Evolutionary conservation across 345 rosid species (phyloP), one percentile per base, ranked within the genome.

Genomic region (Syzygium grande): DNA sequence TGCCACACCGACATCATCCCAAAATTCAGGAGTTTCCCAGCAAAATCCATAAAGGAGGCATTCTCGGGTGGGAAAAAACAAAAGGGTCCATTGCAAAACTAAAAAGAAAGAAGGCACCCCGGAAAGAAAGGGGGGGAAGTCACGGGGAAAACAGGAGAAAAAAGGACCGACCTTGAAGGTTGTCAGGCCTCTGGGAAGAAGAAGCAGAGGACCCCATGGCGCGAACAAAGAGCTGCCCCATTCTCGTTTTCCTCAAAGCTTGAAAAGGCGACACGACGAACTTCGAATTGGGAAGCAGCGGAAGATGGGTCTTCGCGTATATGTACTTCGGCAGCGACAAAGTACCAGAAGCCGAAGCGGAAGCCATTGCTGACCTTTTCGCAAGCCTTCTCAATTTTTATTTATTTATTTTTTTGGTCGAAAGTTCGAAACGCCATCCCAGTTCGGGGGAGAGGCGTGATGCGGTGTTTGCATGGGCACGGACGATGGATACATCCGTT

Each of bases 201-300:
- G 99, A 97, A 88, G 93, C 91, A 56, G 95, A 95, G 59, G 97
- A 94, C 87, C 98, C 98, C 99, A 97, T 96, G 22, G 97, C 90
- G 52, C 90, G 90, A 87, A 92, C 89, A 46, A 93, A 89, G 90
- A 87, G 77, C 87, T 80, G 84, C 63, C 88, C 30, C 89, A 84
- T 84, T 85, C 89, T 84, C 86, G 89, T 68, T 77, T 65, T 84
- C 89, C 52, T 61, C 23, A 85, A 52, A 46, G 84, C 34, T 34
- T 46, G 25, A 84, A 83, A 77, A 12, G 88, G 55, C 22, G 56
- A 77, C 19, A 10, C 51, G 58, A 90, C 9, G 41, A 41, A 79
- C 80, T 87, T 87, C n/a, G 90, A 87, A 85, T 86, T 90, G 78
- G 85, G 27, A 55, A 65, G 19, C 17, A 30, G 85, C 59, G 29